Conservation (phyloP, 768 basidiomycete genomes). For the Russula virescens region DNA sequence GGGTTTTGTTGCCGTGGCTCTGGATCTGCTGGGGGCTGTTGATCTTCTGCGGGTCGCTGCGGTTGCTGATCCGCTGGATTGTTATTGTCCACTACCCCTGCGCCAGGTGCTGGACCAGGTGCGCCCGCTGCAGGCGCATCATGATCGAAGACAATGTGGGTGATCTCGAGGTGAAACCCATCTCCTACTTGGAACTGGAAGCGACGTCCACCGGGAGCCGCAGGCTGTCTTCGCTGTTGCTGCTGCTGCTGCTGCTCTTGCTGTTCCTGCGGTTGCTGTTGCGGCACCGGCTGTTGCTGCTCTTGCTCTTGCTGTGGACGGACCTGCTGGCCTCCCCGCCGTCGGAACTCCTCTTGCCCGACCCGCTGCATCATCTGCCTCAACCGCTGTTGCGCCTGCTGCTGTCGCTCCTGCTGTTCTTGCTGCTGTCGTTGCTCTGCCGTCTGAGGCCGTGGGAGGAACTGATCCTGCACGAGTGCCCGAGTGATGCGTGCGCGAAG, state of each 20-base stretch:
- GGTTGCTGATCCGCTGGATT: not conserved
- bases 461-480: slow-evolving; percentile 23
- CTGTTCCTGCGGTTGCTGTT: not conserved
- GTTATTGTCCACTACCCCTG: not conserved
- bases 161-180: slow-evolving; percentile 20
- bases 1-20: not conserved
- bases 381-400: not conserved
- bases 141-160: not conserved
- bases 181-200: slow-evolving; percentile 26
- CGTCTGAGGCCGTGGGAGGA: not conserved
- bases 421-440: not conserved
- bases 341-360: not conserved
- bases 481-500: slow-evolving; percentile 24
- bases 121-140: not conserved
- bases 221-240: not conserved
- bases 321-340: not conserved
- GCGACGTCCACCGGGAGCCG: slow-evolving; percentile 21
- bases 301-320: not conserved
- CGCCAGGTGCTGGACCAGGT: not conserved
- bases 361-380: too few species aligned
- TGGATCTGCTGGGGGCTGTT: not conserved
- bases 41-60: not conserved
- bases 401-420: too few species aligned
- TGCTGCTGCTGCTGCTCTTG: not conserved
- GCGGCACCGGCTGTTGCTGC: not conserved